These are phyloP conservation scores for Aspergillus funiculosus DNA, from an alignment of 495 filamentous ascomycete species.

Conservation along the genomic window DNA sequence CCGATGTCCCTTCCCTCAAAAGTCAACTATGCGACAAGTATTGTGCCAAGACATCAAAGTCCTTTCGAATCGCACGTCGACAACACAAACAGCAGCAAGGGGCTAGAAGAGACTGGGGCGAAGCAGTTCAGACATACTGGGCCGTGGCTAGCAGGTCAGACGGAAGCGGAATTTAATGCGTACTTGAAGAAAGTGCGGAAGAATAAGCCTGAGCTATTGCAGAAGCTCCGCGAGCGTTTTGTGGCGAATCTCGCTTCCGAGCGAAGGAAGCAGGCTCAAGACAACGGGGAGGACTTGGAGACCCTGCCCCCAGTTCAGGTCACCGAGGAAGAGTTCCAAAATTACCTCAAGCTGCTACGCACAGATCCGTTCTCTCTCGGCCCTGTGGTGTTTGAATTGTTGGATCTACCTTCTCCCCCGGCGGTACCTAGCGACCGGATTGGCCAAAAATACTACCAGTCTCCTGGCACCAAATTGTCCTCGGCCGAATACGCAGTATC, in stretches of 20 bases:
- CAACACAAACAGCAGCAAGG: conserved; percentile 40
- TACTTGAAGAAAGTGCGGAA: conserved; percentile 60
- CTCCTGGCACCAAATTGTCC: conserved; percentile 34
- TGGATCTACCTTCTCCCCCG: conserved; percentile 44
- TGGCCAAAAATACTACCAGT: conserved; percentile 32
- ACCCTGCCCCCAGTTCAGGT: conserved; percentile 35
- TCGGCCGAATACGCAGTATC: conserved; percentile 46
- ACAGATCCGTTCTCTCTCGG: conserved; percentile 44
- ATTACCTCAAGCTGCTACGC: conserved; percentile 57
- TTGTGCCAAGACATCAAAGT: conserved; percentile 37
- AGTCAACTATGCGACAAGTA: conserved; percentile 26
- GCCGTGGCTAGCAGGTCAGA: conserved; percentile 76
- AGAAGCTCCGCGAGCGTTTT: conserved; percentile 49
- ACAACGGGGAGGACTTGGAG: conserved; percentile 42
- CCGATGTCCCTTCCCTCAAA: conserved; percentile 52
- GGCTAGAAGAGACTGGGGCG: conserved; percentile 24
- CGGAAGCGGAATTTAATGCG: conserved; percentile 60
- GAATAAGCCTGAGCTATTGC: conserved; percentile 54
- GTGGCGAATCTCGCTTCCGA: conserved; percentile 38
- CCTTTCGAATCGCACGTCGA: conserved; percentile 47
- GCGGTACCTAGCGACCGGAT: conserved; percentile 35
- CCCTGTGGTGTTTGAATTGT: conserved; percentile 40
- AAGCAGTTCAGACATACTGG: conserved; percentile 50
- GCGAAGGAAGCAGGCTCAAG: conserved; percentile 38
- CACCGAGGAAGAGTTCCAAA: conserved; percentile 53